Evolutionary conservation across 352 stramenopile genomes (phyloP), one percentile per base, ranked within the genome.

Genomic region (Hyaloperonospora arabidopsidis): DNA sequence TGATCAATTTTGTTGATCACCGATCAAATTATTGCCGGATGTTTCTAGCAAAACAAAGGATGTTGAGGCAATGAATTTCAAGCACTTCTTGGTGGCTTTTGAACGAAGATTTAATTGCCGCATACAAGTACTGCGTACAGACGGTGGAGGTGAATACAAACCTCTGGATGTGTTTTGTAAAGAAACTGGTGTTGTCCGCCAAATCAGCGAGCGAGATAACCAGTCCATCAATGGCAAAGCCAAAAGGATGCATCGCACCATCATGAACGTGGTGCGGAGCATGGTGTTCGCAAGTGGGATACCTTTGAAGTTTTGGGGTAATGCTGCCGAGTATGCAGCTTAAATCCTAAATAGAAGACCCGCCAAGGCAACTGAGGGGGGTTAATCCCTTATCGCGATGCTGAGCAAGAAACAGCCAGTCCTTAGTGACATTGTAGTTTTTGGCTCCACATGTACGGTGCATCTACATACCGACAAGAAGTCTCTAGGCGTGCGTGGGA

Each of bases 221-320:
- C 40, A 46, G 14, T n/a, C 40, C 17, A 29, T 4, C 18, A 46
- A 46, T n/a, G 38, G 21, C 17, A 46, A 46, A 28, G 40, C 40
- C 28, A 7, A 46, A 14, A 15, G 39, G 18, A 45, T 45, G 11
- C 39, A 45, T 17, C 11, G 35, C 12, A 17, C 35, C 12, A 41
- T 41, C n/a, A 18, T 41, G 35, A 63, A 70, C 6, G 56, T 72
- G 15, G 68, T 32, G 25, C 25, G 25, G 8, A 32, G 25, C 25
- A 32, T 32, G 25, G 25, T 32, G 4, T 32, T 32, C 7, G 25
- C 25, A 32, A 10, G 25, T 32, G 25, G 4, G 4, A 4, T 32
- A 32, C 8, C 8, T 10, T 32, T 32, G 25, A 32, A 4, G 8
- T 32, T 10, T 32, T 32, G 25, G 25, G 8, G 25, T 10, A 8